Percentiles rank a stretch among this genome's conserved stretches.
phyloP scores from a whole-genome alignment of 1,284 basidiomycete species.

The Peniophora sp. region DNA sequence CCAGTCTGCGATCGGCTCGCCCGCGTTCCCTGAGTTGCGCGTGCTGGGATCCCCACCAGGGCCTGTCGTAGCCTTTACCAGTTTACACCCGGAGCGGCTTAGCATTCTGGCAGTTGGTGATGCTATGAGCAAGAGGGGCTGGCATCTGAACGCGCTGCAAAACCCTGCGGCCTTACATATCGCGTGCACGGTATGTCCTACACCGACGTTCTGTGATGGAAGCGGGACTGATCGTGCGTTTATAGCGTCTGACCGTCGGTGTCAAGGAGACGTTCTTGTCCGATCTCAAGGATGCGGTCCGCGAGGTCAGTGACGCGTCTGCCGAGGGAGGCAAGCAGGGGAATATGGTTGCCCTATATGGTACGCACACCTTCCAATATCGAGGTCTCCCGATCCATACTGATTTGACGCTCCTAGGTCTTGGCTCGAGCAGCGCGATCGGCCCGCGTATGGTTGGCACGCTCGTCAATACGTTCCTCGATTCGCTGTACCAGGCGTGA shows the following conservation, averaged over 20 bases:
- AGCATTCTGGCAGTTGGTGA: slow-evolving; percentile 88
- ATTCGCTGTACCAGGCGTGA: slow-evolving; percentile 76
- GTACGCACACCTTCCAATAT: slow-evolving; percentile 36
- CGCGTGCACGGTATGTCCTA: slow-evolving; percentile 74
- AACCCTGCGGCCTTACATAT: slow-evolving; percentile 86
- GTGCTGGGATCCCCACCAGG: slow-evolving; percentile 87
- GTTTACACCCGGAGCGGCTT: slow-evolving; percentile 43
- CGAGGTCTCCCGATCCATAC: not conserved
- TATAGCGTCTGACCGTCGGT: slow-evolving; percentile 68
- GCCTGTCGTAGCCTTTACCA: slow-evolving; percentile 86
- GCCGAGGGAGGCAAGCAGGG: slow-evolving; percentile 54
- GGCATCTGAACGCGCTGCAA: slow-evolving; percentile 86
- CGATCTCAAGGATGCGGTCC: slow-evolving; percentile 74
- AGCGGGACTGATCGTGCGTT: slow-evolving; percentile 1
- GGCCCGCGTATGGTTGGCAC: slow-evolving; percentile 87
- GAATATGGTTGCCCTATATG: slow-evolving; percentile 83
- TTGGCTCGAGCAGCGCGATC: slow-evolving; percentile 82
- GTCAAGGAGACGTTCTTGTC: slow-evolving; percentile 73
- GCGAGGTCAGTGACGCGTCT: slow-evolving; percentile 38
- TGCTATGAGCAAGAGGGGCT: slow-evolving; percentile 75
- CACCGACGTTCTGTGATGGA: not conserved
- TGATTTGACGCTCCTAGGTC: slow-evolving; percentile 38
- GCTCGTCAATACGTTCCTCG: slow-evolving; percentile 76
- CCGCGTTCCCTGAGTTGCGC: slow-evolving; percentile 69
- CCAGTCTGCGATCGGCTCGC: slow-evolving; percentile 51